Evolutionary conservation across 768 basidiomycete species (phyloP), one percentile per base, ranked within the genome.

Genomic region (Dictyophora rubrovolvata): DNA sequence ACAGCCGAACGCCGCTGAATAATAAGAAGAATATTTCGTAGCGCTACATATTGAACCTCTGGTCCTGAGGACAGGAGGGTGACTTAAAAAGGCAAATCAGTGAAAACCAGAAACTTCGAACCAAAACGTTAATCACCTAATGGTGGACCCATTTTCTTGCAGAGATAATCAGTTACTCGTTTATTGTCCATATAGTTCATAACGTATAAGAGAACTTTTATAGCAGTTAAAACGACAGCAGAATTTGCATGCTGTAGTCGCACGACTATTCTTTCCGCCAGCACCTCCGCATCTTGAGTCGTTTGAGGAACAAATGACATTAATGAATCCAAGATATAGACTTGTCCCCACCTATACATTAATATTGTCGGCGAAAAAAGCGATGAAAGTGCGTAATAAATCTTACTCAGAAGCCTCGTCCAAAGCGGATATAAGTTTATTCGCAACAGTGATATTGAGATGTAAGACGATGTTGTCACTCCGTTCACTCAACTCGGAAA

Each of bases 141-240:
- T 21, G 96, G 96, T 12, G 96, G 95, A 0, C 93, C 93, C 90
- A 99, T 95, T 75, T 97, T 97, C 71, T 89, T 86, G 73, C 96
- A 96, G 64, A 96, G 86, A 64, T 86, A 80, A 60, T 96, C 89
- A 52, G 96, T 88, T 52, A 92, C 73, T 47, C 77, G 80, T 60
- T 89, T 82, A 69, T 89, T 87, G 62, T 91, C 88, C 89, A 98
- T 98, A 72, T 99, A 98, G 71, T 98, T 99, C 95, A 99, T 98
- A 61, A 98, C 76, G 68, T 95, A 98, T 18, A 98, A 76, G 22
- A 97, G 78, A 56, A 89, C 85, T 73, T 99, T 98, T 79, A 98
- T 90, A 14, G 93, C 89, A n/a, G 95, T 97, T 56, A 99, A 77
- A 11, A 98, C 93, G n/a, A 99, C 96, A 1, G 96, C 96, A 23